Evolutionary conservation across 2,329 filamentous ascomycete genomes (phyloP).

Genomic region (Neurospora crassa): DNA sequence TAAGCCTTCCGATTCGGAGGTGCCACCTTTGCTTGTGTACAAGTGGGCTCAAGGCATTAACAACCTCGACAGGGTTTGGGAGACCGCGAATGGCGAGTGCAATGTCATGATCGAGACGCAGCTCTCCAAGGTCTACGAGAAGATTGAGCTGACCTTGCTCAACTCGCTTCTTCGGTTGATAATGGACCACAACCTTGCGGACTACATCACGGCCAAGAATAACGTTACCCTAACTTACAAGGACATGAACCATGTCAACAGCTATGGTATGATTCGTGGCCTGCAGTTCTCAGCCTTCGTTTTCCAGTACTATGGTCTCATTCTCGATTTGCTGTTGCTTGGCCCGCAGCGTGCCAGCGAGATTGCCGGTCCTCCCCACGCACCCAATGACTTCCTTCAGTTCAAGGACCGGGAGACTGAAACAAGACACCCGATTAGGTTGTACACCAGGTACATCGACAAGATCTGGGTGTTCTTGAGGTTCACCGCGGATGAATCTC

Average conservation of each 20-base stretch:
- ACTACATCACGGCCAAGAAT: slow-evolving; percentile 99
- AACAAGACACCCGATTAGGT: slow-evolving; percentile 83
- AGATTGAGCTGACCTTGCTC: slow-evolving; percentile 92
- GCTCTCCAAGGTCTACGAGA: slow-evolving; percentile 98
- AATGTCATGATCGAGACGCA: slow-evolving; percentile 99
- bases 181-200: slow-evolving; percentile 98
- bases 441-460: slow-evolving; percentile 98
- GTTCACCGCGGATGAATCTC: slow-evolving; percentile 86
- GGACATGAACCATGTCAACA: slow-evolving; percentile 99
- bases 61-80: slow-evolving; percentile 93
- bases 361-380: slow-evolving; percentile 87
- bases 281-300: slow-evolving; percentile 97
- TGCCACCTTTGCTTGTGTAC: slow-evolving; percentile 87
- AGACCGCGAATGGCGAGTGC: slow-evolving; percentile 86
- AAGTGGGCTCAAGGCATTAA: slow-evolving; percentile 99
- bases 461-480: slow-evolving; percentile 97
- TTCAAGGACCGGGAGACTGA: slow-evolving; percentile 92
- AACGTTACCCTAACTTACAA: slow-evolving; percentile 99
- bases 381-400: slow-evolving; percentile 94
- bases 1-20: slow-evolving; percentile 96
- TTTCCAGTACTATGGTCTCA: slow-evolving; percentile 96
- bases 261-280: slow-evolving; percentile 95
- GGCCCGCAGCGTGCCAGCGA: slow-evolving; percentile 95
- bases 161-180: slow-evolving; percentile 89
- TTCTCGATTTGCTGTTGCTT: slow-evolving; percentile 84